Conservation (phyloP, 1,284 basidiomycete genomes). For the Lentinula novae-zelandiae region DNA sequence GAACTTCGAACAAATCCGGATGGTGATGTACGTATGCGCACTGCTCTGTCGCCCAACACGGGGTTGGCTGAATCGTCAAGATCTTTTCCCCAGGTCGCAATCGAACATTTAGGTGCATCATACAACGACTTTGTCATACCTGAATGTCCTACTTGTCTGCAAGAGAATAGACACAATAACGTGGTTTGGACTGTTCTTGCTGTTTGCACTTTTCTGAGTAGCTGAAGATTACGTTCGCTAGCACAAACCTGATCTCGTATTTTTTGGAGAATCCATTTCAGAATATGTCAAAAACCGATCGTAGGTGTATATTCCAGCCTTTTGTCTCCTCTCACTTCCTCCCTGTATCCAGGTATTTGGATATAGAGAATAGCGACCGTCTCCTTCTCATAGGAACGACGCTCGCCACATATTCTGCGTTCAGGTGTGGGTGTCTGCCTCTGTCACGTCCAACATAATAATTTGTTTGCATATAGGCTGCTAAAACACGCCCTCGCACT, state of each 20-base stretch:
- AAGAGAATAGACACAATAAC: slow-evolving; percentile 48
- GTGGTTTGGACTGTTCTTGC: slow-evolving; percentile 37
- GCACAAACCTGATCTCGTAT: slow-evolving; percentile 84
- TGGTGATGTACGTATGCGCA: slow-evolving; percentile 67
- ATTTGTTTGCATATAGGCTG: slow-evolving; percentile 40
- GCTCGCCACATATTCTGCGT: slow-evolving; percentile 90
- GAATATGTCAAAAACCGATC: slow-evolving; percentile 62
- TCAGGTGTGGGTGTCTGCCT: slow-evolving; percentile 46
- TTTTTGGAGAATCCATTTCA: slow-evolving; percentile 86
- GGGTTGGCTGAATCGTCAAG: not conserved
- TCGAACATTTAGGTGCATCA: slow-evolving; percentile 63
- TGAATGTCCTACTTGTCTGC: slow-evolving; percentile 62
- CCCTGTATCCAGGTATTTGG: slow-evolving; percentile 42
- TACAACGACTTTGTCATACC: slow-evolving; percentile 81
- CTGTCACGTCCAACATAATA: not conserved
- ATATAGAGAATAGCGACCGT: slow-evolving; percentile 60
- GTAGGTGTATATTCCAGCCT: slow-evolving; percentile 41
- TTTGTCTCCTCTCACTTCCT: not conserved
- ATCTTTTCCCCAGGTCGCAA: slow-evolving; percentile 55
- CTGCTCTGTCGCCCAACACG: not conserved
- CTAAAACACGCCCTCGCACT: slow-evolving; percentile 76
- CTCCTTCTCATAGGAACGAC: slow-evolving; percentile 85
- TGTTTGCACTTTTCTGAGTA: not conserved
- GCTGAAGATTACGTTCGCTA: slow-evolving; percentile 20
- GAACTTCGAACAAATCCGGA: slow-evolving; percentile 85